Evolutionary conservation across 108 stramenopile species (phyloP).

Genomic region (Schizochytrium sp.): DNA sequence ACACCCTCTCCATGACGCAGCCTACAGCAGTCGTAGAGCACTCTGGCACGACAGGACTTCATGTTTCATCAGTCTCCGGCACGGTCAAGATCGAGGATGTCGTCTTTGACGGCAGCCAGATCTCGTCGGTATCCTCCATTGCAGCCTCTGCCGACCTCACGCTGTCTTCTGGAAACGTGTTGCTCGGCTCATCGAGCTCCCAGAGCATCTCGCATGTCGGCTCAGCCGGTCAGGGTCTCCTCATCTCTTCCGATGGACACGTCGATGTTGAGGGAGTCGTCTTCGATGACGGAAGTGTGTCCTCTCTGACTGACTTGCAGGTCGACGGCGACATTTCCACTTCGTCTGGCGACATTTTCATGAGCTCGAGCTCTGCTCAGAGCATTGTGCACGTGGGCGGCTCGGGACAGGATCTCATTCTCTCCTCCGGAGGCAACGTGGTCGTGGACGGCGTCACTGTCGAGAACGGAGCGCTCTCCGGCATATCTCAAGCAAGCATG

Average conservation of each 20-base stretch:
- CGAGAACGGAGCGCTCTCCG: background rate
- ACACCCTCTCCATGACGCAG: background rate
- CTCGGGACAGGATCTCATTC: background rate
- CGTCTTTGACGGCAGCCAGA: background rate
- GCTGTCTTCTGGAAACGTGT: background rate
- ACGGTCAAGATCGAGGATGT: background rate
- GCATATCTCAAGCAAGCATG: background rate
- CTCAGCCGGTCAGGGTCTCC: background rate
- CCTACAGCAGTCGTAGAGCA: background rate
- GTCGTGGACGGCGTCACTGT: background rate
- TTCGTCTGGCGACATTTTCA: background rate
- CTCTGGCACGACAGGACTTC: background rate
- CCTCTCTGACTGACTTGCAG: background rate
- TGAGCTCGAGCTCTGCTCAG: background rate
- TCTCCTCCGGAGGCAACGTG: background rate
- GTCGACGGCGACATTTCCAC: background rate
- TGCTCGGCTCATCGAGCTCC: background rate
- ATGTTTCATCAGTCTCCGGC: background rate
- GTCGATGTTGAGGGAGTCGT: background rate
- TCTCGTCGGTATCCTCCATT: background rate
- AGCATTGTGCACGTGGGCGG: background rate
- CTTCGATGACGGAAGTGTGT: background rate
- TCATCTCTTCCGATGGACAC: background rate
- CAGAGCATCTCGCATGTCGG: background rate
- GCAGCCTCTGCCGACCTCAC: background rate